phyloP scores from a whole-genome alignment of 306 rosid species.

The Prunus armeniaca region DNA sequence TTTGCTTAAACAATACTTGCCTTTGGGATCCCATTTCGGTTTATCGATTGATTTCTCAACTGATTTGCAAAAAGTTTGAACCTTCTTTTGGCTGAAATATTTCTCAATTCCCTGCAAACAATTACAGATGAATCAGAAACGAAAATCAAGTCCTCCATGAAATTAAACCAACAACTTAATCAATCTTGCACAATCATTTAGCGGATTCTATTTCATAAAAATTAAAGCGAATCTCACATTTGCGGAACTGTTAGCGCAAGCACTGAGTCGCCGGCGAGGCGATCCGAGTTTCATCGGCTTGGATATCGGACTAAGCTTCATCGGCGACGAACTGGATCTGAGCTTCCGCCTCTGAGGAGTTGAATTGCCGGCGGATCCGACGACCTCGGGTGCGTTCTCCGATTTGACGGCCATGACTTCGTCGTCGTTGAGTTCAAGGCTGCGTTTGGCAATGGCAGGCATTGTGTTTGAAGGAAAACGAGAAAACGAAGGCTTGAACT shows the following conservation, averaged over 20 bases:
- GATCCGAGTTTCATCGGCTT: constrained; percentile 43
- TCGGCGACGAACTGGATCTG: constrained; percentile 37
- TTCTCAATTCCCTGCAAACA: constrained; percentile 37
- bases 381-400: background rate
- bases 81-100: constrained; percentile 16
- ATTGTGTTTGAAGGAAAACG: constrained; percentile 6
- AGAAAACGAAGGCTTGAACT: background rate
- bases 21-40: constrained; percentile 65
- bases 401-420: background rate
- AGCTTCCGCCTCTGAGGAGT: constrained; percentile 45
- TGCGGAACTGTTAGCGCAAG: constrained; percentile 21
- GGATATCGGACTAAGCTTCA: constrained; percentile 24
- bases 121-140: background rate
- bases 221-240: constrained; percentile 26
- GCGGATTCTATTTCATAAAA: too few species aligned
- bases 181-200: background rate
- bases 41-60: constrained; percentile 23
- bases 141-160: background rate
- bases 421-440: background rate
- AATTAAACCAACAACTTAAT: background rate
- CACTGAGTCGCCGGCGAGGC: constrained; percentile 34
- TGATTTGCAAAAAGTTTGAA: constrained; percentile 13
- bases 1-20: constrained; percentile 26
- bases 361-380: constrained; percentile 12
- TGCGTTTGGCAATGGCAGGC: constrained; percentile 32